phyloP scores from a whole-genome alignment of 169 alveolate species.

The Eimeria maxima region DNA sequence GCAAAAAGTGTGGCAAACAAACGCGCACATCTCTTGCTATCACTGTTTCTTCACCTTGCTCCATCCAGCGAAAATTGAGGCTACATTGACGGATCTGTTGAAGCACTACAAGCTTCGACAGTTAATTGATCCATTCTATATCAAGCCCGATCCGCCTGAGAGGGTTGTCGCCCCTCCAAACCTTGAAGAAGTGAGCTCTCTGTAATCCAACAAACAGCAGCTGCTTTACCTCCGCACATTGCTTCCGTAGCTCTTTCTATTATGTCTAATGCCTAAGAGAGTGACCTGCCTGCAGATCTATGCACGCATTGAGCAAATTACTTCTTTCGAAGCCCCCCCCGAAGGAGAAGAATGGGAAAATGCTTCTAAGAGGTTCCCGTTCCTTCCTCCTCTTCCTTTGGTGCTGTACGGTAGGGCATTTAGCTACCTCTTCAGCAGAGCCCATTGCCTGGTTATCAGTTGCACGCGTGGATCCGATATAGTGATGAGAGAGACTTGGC shows the following conservation, averaged over 20 bases:
- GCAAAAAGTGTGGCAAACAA: not conserved
- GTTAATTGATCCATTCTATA: conserved; percentile 65
- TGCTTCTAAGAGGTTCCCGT: conserved; percentile 51
- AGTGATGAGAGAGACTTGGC: not conserved
- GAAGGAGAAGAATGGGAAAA: conserved; percentile 57
- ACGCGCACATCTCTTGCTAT: not conserved
- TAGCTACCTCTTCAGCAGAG: not conserved
- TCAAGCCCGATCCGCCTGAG: conserved; percentile 68
- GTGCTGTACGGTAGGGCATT: conserved; percentile 67
- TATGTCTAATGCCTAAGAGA: not conserved
- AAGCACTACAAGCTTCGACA: conserved; percentile 75
- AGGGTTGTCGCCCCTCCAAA: conserved; percentile 53
- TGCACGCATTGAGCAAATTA: conserved; percentile 62
- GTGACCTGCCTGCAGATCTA: conserved; percentile 22
- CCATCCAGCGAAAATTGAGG: conserved; percentile 71
- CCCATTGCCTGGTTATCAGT: not conserved
- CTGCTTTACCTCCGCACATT: not conserved
- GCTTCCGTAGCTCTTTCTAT: not conserved
- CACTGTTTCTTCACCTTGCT: not conserved
- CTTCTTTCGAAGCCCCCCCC: conserved; percentile 64
- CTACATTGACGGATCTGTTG: conserved; percentile 52
- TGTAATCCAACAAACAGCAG: not conserved
- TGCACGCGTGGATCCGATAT: not conserved
- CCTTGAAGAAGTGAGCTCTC: conserved; percentile 46
- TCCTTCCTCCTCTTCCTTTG: conserved; percentile 76